Percentiles rank a stretch among this genome's conserved stretches.
Conservation (phyloP, 331 rosid species). For the Rosa hybrid region DNA sequence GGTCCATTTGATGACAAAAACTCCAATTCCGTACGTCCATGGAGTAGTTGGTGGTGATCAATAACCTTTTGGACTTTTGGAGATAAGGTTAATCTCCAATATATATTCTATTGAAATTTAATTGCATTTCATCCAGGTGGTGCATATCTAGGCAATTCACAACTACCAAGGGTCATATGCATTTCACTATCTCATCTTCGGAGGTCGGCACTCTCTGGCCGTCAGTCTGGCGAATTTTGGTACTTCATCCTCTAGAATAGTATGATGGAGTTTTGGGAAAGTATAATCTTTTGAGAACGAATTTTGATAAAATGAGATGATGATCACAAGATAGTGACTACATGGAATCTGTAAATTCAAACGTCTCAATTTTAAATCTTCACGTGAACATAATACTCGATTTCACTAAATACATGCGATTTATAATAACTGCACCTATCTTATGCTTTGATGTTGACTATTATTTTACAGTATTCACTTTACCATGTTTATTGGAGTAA, state of each 20-base stretch:
- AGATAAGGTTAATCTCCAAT: background rate
- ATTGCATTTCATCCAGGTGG: background rate
- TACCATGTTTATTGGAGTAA: background rate
- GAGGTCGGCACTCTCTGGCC: background rate
- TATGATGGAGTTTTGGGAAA: too few species aligned
- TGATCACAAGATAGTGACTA: too few species aligned
- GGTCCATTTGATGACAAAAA: too few species aligned
- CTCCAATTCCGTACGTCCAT: background rate
- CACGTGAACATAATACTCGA: background rate
- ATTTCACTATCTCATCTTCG: background rate
- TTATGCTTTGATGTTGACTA: background rate
- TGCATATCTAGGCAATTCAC: background rate
- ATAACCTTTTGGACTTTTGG: background rate
- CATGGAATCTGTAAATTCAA: background rate
- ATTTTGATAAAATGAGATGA: background rate
- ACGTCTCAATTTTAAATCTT: background rate
- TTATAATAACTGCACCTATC: background rate
- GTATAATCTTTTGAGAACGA: background rate
- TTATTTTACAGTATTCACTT: background rate
- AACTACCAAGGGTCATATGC: background rate
- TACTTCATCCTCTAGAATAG: background rate
- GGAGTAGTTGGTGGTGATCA: background rate
- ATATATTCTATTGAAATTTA: background rate
- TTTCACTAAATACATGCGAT: too few species aligned
- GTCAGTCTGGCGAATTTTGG: background rate